Conservation (phyloP, 116 monocot species). For the Zostera marina region DNA sequence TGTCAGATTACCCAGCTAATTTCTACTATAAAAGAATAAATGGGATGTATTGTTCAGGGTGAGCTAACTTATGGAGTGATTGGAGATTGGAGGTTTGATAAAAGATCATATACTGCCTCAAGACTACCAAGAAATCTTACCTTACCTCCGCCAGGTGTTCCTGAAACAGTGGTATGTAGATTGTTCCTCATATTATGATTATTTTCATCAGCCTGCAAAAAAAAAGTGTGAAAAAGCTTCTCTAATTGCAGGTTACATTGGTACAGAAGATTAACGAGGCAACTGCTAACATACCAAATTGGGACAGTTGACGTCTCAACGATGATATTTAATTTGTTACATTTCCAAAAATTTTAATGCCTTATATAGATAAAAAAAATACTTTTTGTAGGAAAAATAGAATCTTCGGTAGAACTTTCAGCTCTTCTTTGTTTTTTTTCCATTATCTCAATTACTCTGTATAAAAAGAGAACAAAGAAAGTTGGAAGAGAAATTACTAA, state of each 20-base stretch:
- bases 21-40: not conserved
- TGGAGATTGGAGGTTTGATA: conserved; percentile 93
- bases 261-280: conserved; percentile 34
- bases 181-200: no score
- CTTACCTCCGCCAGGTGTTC: conserved; percentile 57
- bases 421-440: not conserved
- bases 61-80: conserved; percentile 56
- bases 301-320: conserved; percentile 13
- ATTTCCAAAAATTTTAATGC: no score
- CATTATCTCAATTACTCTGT: not conserved
- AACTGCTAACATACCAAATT: conserved; percentile 28
- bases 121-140: conserved; percentile 61
- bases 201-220: no score
- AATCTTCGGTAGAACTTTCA: no score
- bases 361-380: no score
- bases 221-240: not conserved
- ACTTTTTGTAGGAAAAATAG: no score
- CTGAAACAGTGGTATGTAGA: conserved; percentile 73
- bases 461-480: not conserved
- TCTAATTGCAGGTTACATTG: conserved; percentile 22
- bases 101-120: conserved; percentile 36
- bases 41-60: conserved; percentile 33
- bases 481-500: conserved; percentile 9
- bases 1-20: not conserved
- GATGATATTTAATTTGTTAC: not conserved